Percentiles rank a stretch among this genome's conserved stretches.
These are phyloP conservation scores for Mariannaea sp. DNA, from an alignment of 2,329 filamentous ascomycete species.

Conservation along the genomic window DNA sequence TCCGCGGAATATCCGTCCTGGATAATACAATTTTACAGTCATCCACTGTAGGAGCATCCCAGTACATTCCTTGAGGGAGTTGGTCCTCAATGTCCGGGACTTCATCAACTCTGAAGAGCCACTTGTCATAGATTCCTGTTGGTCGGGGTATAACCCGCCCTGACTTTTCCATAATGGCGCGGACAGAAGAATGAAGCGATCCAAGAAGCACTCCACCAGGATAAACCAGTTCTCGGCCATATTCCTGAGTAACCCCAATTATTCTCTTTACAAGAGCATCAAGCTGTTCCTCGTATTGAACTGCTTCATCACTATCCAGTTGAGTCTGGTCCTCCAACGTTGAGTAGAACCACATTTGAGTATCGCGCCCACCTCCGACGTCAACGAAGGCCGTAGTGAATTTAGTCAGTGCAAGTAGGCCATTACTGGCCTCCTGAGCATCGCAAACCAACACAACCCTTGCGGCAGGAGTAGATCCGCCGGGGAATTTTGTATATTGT, in stretches of 20 bases:
- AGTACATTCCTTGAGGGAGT: slow-evolving; percentile 56
- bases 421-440: not conserved
- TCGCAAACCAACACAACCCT: slow-evolving; percentile 49
- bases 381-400: slow-evolving; percentile 68
- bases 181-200: slow-evolving; percentile 40
- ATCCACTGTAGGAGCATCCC: slow-evolving; percentile 55
- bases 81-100: slow-evolving; percentile 45
- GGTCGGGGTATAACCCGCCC: slow-evolving; percentile 37
- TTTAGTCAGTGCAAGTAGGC: not conserved
- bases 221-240: slow-evolving; percentile 26
- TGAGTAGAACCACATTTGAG: slow-evolving; percentile 67
- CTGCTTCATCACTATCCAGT: slow-evolving; percentile 12
- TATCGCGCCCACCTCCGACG: slow-evolving; percentile 63
- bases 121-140: slow-evolving; percentile 56
- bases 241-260: slow-evolving; percentile 34
- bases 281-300: slow-evolving; percentile 42
- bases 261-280: slow-evolving; percentile 39
- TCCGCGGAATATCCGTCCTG: slow-evolving; percentile 61
- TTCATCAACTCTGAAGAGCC: slow-evolving; percentile 56
- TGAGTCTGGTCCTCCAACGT: slow-evolving; percentile 49
- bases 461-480: slow-evolving; percentile 48
- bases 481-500: slow-evolving; percentile 56
- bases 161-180: slow-evolving; percentile 31
- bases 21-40: slow-evolving; percentile 62
- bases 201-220: slow-evolving; percentile 45